A percentile compares a stretch with the other conserved stretches of the same genome.
These are phyloP conservation scores for Vitis hybrid DNA, from an alignment of 177 flowering plant species.

Conservation along the genomic window DNA sequence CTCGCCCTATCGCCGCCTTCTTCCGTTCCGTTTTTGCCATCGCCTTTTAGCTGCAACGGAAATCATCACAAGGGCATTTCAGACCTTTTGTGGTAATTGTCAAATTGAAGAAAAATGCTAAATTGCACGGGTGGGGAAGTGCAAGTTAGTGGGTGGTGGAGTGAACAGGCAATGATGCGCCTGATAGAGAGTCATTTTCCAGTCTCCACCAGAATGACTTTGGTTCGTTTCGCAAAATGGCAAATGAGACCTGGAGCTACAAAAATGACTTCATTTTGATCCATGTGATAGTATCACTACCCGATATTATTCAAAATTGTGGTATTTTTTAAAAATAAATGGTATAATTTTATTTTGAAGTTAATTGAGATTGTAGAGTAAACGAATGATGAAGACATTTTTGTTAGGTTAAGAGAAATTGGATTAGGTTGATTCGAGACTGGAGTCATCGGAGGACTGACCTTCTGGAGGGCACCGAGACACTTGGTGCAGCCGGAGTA, in stretches of 20 bases:
- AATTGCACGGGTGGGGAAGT: not conserved
- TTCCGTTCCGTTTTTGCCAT: conserved; percentile 41
- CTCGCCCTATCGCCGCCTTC: conserved; percentile 48
- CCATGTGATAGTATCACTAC: not conserved
- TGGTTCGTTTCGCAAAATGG: not conserved
- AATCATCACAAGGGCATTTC: conserved; percentile 9
- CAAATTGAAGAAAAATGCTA: not conserved
- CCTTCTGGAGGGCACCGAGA: conserved; percentile 89
- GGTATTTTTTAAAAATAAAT: no score
- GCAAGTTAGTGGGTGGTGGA: no score
- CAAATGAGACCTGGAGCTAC: not conserved
- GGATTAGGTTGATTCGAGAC: not conserved
- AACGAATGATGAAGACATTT: not conserved
- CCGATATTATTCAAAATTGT: not conserved
- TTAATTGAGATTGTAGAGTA: no score
- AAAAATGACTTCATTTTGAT: not conserved
- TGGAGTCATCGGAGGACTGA: conserved; percentile 17
- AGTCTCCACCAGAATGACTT: conserved; percentile 6
- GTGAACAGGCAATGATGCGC: not conserved
- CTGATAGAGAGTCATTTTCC: not conserved
- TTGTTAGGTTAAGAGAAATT: not conserved
- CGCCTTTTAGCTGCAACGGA: conserved; percentile 47
- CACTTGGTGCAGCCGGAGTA: conserved; percentile 92
- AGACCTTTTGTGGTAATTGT: conserved; percentile 5
- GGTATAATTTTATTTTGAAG: no score